Base-by-base conservation (phyloP, 2,329 filamentous ascomycete species). In the Cercospora zeina region DNA sequence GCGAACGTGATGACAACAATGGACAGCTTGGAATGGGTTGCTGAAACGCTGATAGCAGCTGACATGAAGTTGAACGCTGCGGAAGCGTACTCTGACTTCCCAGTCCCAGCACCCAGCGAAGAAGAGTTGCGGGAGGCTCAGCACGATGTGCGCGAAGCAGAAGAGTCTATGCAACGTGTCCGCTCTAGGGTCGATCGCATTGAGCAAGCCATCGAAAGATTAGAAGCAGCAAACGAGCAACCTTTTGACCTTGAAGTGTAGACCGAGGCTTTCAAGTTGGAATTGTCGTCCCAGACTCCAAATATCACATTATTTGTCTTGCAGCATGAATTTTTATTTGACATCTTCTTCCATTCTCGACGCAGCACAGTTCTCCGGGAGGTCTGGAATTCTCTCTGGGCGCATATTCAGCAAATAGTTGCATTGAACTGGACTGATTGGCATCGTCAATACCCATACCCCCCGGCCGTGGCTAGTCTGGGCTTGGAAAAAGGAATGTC, bases 1-100 rank as follows among this genome's bases (percentile, higher is more conserved):
- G 60, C 47, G 31, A 59, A 55, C 21, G 30, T 62, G 2, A 59
- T 62, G 47, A 19, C 30, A 7, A 47, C 30, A 8, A 42, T 42
- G 27, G 55, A 51, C 6, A 54, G 30, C 45, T 19, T 51, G 2
- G 39, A 59, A 27, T 14, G 37, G 14, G 13, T 62, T 24, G 50
- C 39, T 5, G 37, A 54, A 13, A 31, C 49, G 10, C 27, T 62
- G 27, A 49, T 27, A 24, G 13, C n/a, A 19, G 50, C 53, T 31
- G 55, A 55, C 33, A 7, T 10, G 14, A 36, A 31, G 24, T n/a
- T 62, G 10, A 31, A 55, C 19, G 45, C 33, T 19, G 8, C 31
- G 27, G 30, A 42, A 59, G 13, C 30, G 11, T 16, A 16, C n/a
- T 10, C 11, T 9, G 56, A 30, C 3, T 10, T n/a, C 21, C 33